phyloP scores from a whole-genome alignment of 495 filamentous ascomycete genomes.

The Schizothecium vesticola region DNA sequence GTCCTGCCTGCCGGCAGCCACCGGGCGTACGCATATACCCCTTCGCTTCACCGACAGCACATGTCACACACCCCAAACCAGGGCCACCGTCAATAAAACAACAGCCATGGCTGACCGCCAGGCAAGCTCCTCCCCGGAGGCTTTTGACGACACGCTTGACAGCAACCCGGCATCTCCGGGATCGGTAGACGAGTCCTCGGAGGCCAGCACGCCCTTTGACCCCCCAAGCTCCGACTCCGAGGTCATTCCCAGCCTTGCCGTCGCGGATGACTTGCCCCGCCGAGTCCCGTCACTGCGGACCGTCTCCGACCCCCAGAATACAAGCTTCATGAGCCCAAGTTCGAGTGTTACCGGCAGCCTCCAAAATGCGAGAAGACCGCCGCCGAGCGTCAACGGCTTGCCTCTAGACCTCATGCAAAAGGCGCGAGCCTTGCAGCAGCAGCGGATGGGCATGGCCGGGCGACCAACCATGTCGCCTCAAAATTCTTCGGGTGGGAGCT shows the following conservation, averaged over 20 bases:
- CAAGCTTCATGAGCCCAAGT: conserved; percentile 58
- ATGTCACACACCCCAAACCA: not conserved
- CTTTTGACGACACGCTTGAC: conserved; percentile 36
- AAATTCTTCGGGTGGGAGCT: not conserved
- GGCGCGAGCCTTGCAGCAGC: conserved; percentile 55
- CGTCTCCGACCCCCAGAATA: conserved; percentile 48
- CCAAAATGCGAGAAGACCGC: conserved; percentile 50
- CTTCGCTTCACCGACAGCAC: not conserved
- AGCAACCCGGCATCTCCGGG: conserved; percentile 37
- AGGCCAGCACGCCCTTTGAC: conserved; percentile 43
- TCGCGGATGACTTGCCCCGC: conserved; percentile 28
- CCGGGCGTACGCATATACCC: not conserved
- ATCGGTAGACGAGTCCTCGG: conserved; percentile 39
- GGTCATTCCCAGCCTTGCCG: conserved; percentile 13
- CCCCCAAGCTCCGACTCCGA: conserved; percentile 33
- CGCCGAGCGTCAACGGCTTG: conserved; percentile 46
- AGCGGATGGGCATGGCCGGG: conserved; percentile 28
- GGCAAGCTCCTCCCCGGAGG: conserved; percentile 29
- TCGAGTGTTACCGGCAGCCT: conserved; percentile 78
- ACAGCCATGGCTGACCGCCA: conserved; percentile 30
- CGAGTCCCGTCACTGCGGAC: conserved; percentile 52
- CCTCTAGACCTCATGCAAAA: conserved; percentile 78
- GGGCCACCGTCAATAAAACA: not conserved
- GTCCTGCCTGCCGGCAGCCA: not conserved
- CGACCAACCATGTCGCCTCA: conserved; percentile 13